Evolutionary conservation across 1,284 basidiomycete species (phyloP), one percentile per base, ranked within the genome.

Genomic region (Rhodotorula sp.): DNA sequence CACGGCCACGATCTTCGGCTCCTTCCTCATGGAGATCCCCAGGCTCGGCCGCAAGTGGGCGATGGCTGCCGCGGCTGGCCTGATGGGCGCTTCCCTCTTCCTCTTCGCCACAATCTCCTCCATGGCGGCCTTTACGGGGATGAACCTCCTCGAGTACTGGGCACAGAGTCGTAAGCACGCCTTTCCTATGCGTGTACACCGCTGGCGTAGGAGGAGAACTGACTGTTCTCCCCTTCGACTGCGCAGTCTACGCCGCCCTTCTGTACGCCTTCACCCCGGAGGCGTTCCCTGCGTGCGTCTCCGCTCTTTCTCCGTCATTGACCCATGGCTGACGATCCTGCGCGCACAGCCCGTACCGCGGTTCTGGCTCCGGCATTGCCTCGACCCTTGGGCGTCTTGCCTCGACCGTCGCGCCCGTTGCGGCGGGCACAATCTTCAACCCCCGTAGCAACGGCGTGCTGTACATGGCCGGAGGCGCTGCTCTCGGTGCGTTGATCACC

Each of bases 21-120:
- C 78, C 4, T 72, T 77, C 25, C 73, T 81, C 62, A 80, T 81
- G 71, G 80, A 81, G 66, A 72, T 80, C 2, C 77, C 76, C 34
- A 69, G 67, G 32, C 66, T 80, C 22, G 81, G 80, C 4, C 68
- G 79, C 39, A 80, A 80, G 46, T 79, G 78, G 72, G 73, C 79
- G 2, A 80, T 82, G 78, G 77, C 80, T 19, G 61, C 77, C 27
- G 75, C 78, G 25, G 78, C 76, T 25, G 74, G 74, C 0, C 59
- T 81, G 39, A 80, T 81, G 79, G 80, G 78, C 0, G 59, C 78
- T 0, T 75, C 76, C 7, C 71, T 82, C 44, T 81, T 80, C 69
- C 67, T 81, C 29, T 82, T 78, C 70, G 79, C 81, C 0, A 32
- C 71, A 22, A 74, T 79, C 8, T 36, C 71, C 19, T 71, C 70